Evolutionary conservation across 1,284 basidiomycete genomes (phyloP), one percentile per base, ranked within the genome.

Genomic region (Lentinula novae-zelandiae): DNA sequence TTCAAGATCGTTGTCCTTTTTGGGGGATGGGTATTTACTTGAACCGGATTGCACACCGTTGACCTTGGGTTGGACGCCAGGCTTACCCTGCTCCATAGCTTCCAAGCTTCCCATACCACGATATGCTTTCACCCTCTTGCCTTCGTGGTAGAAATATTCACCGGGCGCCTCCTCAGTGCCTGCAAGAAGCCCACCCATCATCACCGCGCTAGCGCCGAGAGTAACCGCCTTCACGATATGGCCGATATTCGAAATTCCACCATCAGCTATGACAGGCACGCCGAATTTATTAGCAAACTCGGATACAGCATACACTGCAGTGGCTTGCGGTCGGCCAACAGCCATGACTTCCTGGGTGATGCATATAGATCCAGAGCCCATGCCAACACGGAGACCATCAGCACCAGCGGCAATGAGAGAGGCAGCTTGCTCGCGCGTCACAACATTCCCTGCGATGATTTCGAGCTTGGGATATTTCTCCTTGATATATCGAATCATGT

Each of bases 281-380:
- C 96, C 97, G 73, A 99, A 99, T 72, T 90, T 87, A 76, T 76
- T 83, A 31, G 96, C 88, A 70, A 98, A 98, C 78, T 99, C 95
- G 31, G 96, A 87, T 12, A 99, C 96, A 51, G 93, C 89, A 74
- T 93, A 92, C 12, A 99, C 95, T 12, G 97, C 96, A 0, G 96
- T 97, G 10, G 96, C 96, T 76, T 99, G 96, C 1, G 96, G 97
- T 39, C 96, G 88, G 36, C 96, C 97, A 60, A 98, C 96, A n/a
- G 97, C 96, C 93, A 98, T 99, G 69, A 99, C 93, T 74, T 99
- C 96, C 76, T 99, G 96, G 4, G 96, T 99, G 76, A 99, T 99
- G 74, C 96, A 99, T 72, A 99, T 99, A 10, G 95, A 97, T 17
- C 96, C 96, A 13, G 90, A 94, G 56, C 96, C 96, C 96, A 99